Conservation (phyloP, 495 filamentous ascomycete species). For the Amorphotheca resinae region DNA sequence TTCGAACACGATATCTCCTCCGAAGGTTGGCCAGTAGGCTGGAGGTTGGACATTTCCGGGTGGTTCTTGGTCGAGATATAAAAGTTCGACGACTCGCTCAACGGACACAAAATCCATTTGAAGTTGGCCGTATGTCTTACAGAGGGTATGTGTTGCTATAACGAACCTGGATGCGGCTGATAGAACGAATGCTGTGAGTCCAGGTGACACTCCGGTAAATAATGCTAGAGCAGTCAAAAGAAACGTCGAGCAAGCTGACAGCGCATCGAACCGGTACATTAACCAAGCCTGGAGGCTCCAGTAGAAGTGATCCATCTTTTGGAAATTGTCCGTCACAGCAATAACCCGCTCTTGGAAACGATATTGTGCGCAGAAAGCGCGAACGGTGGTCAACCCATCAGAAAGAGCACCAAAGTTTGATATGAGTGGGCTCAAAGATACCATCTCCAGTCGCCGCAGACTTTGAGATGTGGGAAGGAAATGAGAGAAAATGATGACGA, state of each 20-base stretch:
- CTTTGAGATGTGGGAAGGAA: conserved; percentile 77
- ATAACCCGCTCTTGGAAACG: conserved; percentile 69
- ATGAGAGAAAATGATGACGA: conserved; percentile 53
- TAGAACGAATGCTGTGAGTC: conserved; percentile 65
- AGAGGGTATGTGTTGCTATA: conserved; percentile 55
- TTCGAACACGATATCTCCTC: conserved; percentile 61
- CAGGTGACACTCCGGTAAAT: conserved; percentile 53
- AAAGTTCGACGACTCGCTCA: conserved; percentile 66
- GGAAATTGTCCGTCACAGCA: conserved; percentile 64
- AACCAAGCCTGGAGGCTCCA: conserved; percentile 79
- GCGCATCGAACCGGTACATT: conserved; percentile 58
- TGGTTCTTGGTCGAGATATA: conserved; percentile 61
- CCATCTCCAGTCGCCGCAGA: conserved; percentile 70
- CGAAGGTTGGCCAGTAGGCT: conserved; percentile 58
- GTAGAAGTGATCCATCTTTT: conserved; percentile 89
- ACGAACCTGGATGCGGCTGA: conserved; percentile 51
- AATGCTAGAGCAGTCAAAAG: conserved; percentile 57
- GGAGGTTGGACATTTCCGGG: conserved; percentile 53
- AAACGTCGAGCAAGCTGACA: conserved; percentile 62
- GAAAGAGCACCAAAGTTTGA: conserved; percentile 75
- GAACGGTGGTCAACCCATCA: conserved; percentile 68
- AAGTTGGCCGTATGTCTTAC: conserved; percentile 62
- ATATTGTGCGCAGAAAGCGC: conserved; percentile 58
- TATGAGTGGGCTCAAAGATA: conserved; percentile 67
- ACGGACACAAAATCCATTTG: conserved; percentile 88